Conservation (phyloP, 2,329 filamentous ascomycete genomes). For the Arthrobotrys sinensis region DNA sequence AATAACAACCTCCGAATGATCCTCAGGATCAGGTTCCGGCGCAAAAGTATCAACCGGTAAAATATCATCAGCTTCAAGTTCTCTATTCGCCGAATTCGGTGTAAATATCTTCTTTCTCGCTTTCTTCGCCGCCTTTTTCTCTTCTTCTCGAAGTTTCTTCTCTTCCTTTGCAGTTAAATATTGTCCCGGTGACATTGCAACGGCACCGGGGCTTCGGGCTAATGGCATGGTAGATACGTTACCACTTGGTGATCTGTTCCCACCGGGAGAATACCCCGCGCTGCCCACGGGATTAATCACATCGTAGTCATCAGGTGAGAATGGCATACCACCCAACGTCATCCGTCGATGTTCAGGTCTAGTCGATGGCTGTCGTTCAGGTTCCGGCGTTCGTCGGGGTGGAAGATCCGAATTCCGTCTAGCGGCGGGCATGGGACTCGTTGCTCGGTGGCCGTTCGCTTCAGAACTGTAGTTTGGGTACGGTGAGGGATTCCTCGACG, state of each 20-base stretch:
- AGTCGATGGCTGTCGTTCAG: constrained; percentile 34
- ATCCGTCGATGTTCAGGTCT: constrained; percentile 47
- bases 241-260: constrained; percentile 53
- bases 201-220: constrained; percentile 46
- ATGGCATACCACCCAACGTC: constrained; percentile 63
- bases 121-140: constrained; percentile 60
- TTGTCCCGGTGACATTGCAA: constrained; percentile 53
- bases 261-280: constrained; percentile 21
- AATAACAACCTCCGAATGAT: constrained; percentile 32
- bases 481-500: constrained; percentile 35
- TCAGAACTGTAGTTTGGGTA: constrained; percentile 40
- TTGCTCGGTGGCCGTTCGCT: constrained; percentile 25
- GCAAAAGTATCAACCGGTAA: constrained; percentile 63
- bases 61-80: constrained; percentile 63
- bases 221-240: constrained; percentile 56
- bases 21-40: constrained; percentile 62
- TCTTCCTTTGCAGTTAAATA: constrained; percentile 59
- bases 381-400: constrained; percentile 44
- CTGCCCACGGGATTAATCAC: constrained; percentile 63
- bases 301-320: constrained; percentile 64
- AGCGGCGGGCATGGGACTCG: constrained; percentile 51
- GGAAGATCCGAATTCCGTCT: constrained; percentile 53
- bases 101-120: constrained; percentile 62
- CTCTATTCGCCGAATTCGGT: constrained; percentile 62
- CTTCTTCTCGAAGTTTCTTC: constrained; percentile 50